These are phyloP conservation scores for Arctium lappa DNA, from an alignment of 129 eudicot genomes.

Conservation along the genomic window DNA sequence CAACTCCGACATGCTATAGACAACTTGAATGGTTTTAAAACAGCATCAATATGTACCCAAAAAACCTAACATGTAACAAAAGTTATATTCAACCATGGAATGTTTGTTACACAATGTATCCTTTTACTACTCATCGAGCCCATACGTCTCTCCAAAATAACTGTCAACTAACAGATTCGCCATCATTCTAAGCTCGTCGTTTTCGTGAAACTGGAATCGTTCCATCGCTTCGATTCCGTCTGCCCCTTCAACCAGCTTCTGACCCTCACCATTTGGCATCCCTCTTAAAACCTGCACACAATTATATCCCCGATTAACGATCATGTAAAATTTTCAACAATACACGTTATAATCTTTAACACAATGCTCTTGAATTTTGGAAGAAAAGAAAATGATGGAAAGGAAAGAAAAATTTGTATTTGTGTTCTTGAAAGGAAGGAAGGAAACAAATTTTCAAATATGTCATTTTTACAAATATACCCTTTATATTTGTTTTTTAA, in stretches of 20 bases:
- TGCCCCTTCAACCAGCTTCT: slow-evolving; percentile 81
- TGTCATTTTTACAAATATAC: too few species aligned
- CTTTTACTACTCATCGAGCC: slow-evolving; percentile 51
- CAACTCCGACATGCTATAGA: not conserved
- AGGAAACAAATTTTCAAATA: too few species aligned
- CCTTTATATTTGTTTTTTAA: not conserved
- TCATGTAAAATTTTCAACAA: not conserved
- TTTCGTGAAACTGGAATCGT: slow-evolving; percentile 82
- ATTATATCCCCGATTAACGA: not conserved
- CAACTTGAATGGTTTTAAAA: slow-evolving; percentile 6
- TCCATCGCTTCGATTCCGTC: slow-evolving; percentile 98
- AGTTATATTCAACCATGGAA: slow-evolving; percentile 8
- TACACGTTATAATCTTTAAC: not conserved
- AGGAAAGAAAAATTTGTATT: too few species aligned
- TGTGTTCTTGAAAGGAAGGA: too few species aligned
- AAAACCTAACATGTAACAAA: slow-evolving; percentile 7
- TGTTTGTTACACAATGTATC: slow-evolving; percentile 13
- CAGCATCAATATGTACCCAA: slow-evolving; percentile 1
- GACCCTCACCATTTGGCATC: slow-evolving; percentile 91
- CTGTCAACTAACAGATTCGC: slow-evolving; percentile 70
- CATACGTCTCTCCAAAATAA: slow-evolving; percentile 90
- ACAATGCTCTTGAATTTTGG: not conserved
- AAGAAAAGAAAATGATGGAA: not conserved
- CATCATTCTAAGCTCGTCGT: slow-evolving; percentile 82
- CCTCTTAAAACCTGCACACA: slow-evolving; percentile 76